Evolutionary conservation across 768 basidiomycete genomes (phyloP).

Genomic region (Boletus insuetus): DNA sequence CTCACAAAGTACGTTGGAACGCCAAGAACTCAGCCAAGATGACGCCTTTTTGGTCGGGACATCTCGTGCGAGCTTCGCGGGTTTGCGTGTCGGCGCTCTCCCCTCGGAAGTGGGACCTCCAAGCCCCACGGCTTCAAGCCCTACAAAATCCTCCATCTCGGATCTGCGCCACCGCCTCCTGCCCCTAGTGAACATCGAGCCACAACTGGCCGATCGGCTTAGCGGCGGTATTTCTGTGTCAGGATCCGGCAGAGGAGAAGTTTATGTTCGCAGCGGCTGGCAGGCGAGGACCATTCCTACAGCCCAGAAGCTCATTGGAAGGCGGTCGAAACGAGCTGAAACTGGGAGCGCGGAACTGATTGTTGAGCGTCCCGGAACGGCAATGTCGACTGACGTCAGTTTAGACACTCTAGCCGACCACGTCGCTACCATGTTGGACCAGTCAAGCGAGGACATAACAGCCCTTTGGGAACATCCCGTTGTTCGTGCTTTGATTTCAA

Average conservation of each 20-base stretch:
- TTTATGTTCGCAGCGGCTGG: slow-evolving; percentile 81
- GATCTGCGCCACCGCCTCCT: slow-evolving; percentile 58
- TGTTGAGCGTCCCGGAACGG: slow-evolving; percentile 26
- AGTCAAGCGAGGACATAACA: slow-evolving; percentile 61
- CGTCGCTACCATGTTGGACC: slow-evolving; percentile 56
- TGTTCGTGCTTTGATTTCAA: slow-evolving; percentile 65
- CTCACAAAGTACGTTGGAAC: slow-evolving; percentile 32
- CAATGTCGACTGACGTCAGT: slow-evolving; percentile 32
- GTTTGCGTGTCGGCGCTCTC: slow-evolving; percentile 3
- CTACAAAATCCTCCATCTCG: slow-evolving; percentile 38
- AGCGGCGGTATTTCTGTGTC: slow-evolving; percentile 72
- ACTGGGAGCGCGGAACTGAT: slow-evolving; percentile 27
- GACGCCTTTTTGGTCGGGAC: slow-evolving; percentile 16
- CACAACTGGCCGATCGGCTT: slow-evolving; percentile 64
- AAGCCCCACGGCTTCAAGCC: slow-evolving; percentile 15
- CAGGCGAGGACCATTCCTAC: slow-evolving; percentile 66
- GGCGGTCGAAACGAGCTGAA: slow-evolving; percentile 25
- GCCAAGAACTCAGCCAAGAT: slow-evolving; percentile 31
- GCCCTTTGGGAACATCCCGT: slow-evolving; percentile 71
- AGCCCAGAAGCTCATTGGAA: slow-evolving; percentile 35
- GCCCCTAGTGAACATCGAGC: slow-evolving; percentile 59
- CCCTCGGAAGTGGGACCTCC: slow-evolving; percentile 10
- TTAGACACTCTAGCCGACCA: slow-evolving; percentile 59
- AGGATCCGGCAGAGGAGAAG: slow-evolving; percentile 71
- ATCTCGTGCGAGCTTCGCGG: slow-evolving; percentile 10